Conservation (phyloP, 2,329 filamentous ascomycete species). For the Chaetomiaceae sp. region DNA sequence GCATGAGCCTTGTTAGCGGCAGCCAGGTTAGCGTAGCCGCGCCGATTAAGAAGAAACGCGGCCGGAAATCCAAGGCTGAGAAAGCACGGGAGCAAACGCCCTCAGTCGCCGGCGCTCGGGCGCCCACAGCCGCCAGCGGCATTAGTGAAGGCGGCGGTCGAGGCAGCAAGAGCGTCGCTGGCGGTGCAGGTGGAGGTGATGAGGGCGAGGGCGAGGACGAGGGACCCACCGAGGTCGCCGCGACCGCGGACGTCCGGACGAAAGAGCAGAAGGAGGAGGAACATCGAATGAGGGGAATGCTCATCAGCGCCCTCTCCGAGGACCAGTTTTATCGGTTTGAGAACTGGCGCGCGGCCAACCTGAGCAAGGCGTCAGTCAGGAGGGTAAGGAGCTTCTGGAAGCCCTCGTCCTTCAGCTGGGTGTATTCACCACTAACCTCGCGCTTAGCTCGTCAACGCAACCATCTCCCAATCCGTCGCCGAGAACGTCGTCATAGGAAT, state of each 20-base stretch:
- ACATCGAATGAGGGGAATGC: constrained; percentile 56
- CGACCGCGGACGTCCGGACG: constrained; percentile 51
- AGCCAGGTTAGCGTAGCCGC: constrained; percentile 48
- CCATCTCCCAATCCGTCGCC: constrained; percentile 73
- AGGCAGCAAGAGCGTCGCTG: constrained; percentile 34
- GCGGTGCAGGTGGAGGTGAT: constrained; percentile 50
- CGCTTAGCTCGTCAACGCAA: constrained; percentile 66
- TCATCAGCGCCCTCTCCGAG: constrained; percentile 60
- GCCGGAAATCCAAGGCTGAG: constrained; percentile 55
- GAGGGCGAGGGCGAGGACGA: constrained; percentile 41
- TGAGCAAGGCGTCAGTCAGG: constrained; percentile 64
- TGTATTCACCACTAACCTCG: background rate
- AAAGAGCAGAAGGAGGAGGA: constrained; percentile 67
- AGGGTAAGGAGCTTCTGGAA: constrained; percentile 42
- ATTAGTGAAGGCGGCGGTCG: constrained; percentile 34
- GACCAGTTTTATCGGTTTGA: constrained; percentile 67
- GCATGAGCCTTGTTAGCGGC: constrained; percentile 55
- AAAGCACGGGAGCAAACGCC: constrained; percentile 47
- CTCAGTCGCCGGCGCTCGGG: constrained; percentile 39
- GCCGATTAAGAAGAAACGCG: constrained; percentile 54
- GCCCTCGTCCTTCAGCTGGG: background rate
- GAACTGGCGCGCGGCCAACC: constrained; percentile 63
- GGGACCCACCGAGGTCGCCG: constrained; percentile 30
- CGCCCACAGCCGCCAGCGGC: constrained; percentile 39
- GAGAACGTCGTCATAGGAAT: constrained; percentile 70